Percentiles rank a stretch among this genome's conserved stretches.
These are phyloP conservation scores for Kuraishia ogatae DNA, from an alignment of 805 yeast species.

Conservation along the genomic window DNA sequence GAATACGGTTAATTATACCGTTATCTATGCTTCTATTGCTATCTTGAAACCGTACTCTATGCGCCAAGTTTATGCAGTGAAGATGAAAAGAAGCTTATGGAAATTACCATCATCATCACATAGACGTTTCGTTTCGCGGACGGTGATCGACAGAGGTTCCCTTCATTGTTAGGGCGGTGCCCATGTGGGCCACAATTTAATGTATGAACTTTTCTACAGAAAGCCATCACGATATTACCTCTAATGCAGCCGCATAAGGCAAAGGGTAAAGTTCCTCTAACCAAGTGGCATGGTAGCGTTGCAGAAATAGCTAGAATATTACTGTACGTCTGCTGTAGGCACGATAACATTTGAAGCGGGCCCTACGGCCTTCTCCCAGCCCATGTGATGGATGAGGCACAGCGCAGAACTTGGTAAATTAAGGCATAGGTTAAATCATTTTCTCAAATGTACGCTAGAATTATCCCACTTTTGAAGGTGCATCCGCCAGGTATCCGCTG, in stretches of 20 bases:
- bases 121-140: too few relatives aligned
- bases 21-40: neutral
- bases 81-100: neutral
- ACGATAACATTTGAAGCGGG: too few relatives aligned
- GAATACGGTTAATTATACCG: neutral
- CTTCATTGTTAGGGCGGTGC: too few relatives aligned
- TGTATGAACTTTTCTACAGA: neutral
- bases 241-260: neutral
- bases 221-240: neutral
- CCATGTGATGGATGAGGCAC: too few relatives aligned
- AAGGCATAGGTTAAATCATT: neutral
- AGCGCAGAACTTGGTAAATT: neutral
- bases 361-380: too few relatives aligned
- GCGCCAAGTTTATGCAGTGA: neutral
- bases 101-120: neutral
- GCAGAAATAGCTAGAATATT: too few relatives aligned
- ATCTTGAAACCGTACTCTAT: neutral
- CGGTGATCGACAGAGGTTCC: too few relatives aligned
- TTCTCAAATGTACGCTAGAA: neutral
- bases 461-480: neutral
- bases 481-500: neutral
- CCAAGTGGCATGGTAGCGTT: too few relatives aligned
- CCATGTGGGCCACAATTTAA: neutral
- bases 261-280: too few relatives aligned
- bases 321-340: too few relatives aligned